phyloP scores from a whole-genome alignment of 148 eudicot species.

The Drosera capensis region DNA sequence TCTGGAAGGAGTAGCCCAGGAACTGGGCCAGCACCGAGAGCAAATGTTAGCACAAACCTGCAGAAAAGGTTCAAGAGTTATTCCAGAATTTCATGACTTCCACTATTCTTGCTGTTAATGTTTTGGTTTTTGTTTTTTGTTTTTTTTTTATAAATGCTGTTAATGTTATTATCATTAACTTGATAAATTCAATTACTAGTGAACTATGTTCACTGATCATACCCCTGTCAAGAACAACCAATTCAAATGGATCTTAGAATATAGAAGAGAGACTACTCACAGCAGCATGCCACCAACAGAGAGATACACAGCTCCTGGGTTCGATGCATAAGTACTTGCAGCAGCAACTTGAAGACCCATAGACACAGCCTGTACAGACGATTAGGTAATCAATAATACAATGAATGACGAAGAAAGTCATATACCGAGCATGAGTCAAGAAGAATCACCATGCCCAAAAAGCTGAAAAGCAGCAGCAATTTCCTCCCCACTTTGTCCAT shows the following conservation, averaged over 20 bases:
- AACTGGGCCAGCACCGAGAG: conserved; percentile 94
- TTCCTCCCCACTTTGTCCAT: conserved; percentile 96
- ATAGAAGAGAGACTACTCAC: conserved; percentile 28
- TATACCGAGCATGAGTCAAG: conserved; percentile 1
- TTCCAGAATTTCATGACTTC: no score
- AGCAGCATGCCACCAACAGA: conserved; percentile 81
- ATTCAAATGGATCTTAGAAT: not conserved
- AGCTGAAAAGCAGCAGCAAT: conserved; percentile 74
- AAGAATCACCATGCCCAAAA: conserved; percentile 77
- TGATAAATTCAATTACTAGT: no score
- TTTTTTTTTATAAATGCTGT: no score
- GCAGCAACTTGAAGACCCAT: conserved; percentile 75
- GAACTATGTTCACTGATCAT: no score
- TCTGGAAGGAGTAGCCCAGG: conserved; percentile 85
- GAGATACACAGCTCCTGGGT: conserved; percentile 33
- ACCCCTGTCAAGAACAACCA: no score
- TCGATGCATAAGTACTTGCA: conserved; percentile 35
- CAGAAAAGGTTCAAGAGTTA: not conserved
- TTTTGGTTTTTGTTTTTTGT: no score
- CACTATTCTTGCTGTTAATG: no score
- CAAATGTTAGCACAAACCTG: conserved; percentile 86
- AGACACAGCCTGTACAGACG: conserved; percentile 43
- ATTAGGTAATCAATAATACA: not conserved
- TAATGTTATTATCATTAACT: no score
- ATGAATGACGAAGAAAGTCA: not conserved